Base-by-base conservation (phyloP, 768 basidiomycete genomes). In the Mycena maculata region DNA sequence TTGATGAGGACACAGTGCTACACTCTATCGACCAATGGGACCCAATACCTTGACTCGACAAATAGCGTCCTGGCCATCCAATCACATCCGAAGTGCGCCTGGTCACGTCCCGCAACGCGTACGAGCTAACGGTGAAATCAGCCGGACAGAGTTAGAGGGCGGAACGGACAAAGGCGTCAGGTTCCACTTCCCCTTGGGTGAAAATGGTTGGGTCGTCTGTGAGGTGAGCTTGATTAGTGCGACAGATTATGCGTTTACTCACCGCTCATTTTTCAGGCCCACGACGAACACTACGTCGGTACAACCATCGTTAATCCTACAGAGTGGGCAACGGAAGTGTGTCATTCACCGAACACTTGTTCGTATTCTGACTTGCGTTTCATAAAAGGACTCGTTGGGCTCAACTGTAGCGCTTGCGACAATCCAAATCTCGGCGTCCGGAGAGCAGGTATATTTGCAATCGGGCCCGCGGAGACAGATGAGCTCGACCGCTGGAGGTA, bases 261-360 rank as follows among this genome's bases (percentile, higher is more conserved):
- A 58, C 55, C 8, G 11, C 25, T 16, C 33, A 20, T 18, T 6
- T 36, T 6, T 13, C 41, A 68, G 67, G 69, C 69, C 7, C 69
- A 70, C 57, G 39, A 70, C 57, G 69, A 70, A 33, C 69, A 70
- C 56, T 70, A n/a, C 47, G 69, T 70, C 38, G 69, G 69, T 38
- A 70, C 65, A 23, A 36, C 64, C n/a, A 63, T 70, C 57, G 60
- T 60, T 10, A 52, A 58, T 49, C 31, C 65, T 3, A 20, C 33
- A 7, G 8, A 70, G 25, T 70, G 69, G 69, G 30, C 30, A 11
- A 63, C 69, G 18, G 52, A 63, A 31, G 67, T 63, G 42, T 23
- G 42, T 23, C 22, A 9, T 36, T 18, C 50, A 20, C 3, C 53
- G 10, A 4, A 11, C 18, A 10, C 23, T n/a, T 23, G 20, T 10